Base-by-base conservation (phyloP, 2,329 filamentous ascomycete species). In the Exserohilum turcica region DNA sequence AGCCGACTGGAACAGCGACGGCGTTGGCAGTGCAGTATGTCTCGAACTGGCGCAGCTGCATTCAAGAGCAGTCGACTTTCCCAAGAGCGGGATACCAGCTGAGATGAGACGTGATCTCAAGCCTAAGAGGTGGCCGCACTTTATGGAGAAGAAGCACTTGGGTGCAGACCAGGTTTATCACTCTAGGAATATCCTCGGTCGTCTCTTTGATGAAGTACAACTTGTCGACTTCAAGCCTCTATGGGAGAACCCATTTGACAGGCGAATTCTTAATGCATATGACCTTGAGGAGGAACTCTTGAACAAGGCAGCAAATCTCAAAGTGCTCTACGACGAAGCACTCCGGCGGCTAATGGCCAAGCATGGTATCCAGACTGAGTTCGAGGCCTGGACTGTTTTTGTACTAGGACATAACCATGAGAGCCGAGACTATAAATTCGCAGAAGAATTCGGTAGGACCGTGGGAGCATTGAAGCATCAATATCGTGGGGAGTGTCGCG, bases 11-110 rank as follows among this genome's bases (percentile, higher is more conserved):
- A 76, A 82, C 3, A 64, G 74, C 0, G 68, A 80, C 1, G 90
- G 92, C 0, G 86, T 93, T 0, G 87, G 86, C 61, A 81, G 87
- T 58, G 63, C 78, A 0, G 86, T 82, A 52, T 97, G 84, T 64
- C 75, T 94, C 0, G 78, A 86, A 44, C 80, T 97, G 4, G 92
- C 93, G 2, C 78, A 82, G 7, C 77, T 97, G 2, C 94, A 99
- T 71, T 97, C 94, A 0, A 86, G 87, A 63, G 93, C 94, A 0
- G 94, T 99, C 0, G 94, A 99, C 72, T 99, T 94, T 69, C 87
- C 90, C 38, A 99, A 99, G 77, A 93, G 91, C 1, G 94, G 94
- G 0, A 82, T 88, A 8, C 84, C 89, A 0, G 93, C 92, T 0
- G 76, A 81, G 16, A 88, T 96, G 79, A 78, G 79, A 6, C 75